These are phyloP conservation scores for Alternaria gansuensis DNA, from an alignment of 2,329 filamentous ascomycete genomes.

Conservation along the genomic window DNA sequence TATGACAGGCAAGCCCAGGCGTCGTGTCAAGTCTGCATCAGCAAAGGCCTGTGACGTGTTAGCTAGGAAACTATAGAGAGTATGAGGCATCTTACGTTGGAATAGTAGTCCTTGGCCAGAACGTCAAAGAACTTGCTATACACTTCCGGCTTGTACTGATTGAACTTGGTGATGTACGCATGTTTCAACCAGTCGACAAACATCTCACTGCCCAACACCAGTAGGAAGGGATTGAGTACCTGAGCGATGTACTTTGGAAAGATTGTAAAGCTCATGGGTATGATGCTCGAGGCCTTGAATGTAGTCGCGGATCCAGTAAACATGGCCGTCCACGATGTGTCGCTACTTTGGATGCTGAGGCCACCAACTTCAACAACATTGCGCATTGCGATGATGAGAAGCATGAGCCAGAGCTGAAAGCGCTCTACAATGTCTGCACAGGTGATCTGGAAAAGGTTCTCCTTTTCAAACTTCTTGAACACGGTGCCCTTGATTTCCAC, in stretches of 20 bases:
- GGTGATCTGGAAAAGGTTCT: slow-evolving; percentile 94
- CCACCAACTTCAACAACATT: slow-evolving; percentile 97
- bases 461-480: slow-evolving; percentile 98
- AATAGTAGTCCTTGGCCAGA: slow-evolving; percentile 96
- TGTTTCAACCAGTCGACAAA: slow-evolving; percentile 97
- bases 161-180: slow-evolving; percentile 97
- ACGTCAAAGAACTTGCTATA: slow-evolving; percentile 93
- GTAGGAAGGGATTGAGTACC: slow-evolving; percentile 88
- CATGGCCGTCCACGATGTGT: slow-evolving; percentile 45
- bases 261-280: slow-evolving; percentile 90
- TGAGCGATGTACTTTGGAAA: slow-evolving; percentile 88
- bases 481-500: slow-evolving; percentile 99
- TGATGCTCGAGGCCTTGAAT: slow-evolving; percentile 73
- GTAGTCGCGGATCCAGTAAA: slow-evolving; percentile 54
- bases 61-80: slow-evolving; percentile 4
- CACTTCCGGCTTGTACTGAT: slow-evolving; percentile 90
- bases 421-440: slow-evolving; percentile 97
- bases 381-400: slow-evolving; percentile 92
- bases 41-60: slow-evolving; percentile 73
- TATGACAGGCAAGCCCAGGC: slow-evolving; percentile 89
- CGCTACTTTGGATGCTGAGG: slow-evolving; percentile 64
- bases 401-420: slow-evolving; percentile 97
- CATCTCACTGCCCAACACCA: slow-evolving; percentile 96
- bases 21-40: slow-evolving; percentile 86
- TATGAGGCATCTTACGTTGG: slow-evolving; percentile 68